Base-by-base conservation (phyloP, 805 yeast species). In the Metschnikowia gelsemii region DNA sequence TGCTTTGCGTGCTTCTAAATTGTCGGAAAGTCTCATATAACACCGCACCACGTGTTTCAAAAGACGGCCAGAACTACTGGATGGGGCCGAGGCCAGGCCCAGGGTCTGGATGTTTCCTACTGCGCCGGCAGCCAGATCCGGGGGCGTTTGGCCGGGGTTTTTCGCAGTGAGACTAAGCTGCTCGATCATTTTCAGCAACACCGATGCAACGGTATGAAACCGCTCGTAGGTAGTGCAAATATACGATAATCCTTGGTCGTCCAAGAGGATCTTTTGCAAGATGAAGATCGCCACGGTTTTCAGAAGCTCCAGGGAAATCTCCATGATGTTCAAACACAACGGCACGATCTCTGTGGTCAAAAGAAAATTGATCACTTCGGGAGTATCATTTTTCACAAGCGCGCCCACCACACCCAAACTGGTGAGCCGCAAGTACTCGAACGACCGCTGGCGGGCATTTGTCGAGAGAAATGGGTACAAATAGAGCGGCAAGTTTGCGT, bases 341-440 rank as follows among this genome's bases (percentile, higher is more conserved):
- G 99, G 99, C 24, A 93, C 95, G 54, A 93, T 91, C 62, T 91
- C 99, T 0, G 99, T 93, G n/a, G 96, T 82, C 32, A 91, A 72
- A 56, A 91, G 68, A 58, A 93, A 91, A 48, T 86, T 86, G 48
- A 93, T 90, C 32, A 91, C 98, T 54, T 91, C 96, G 12, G 96
- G 88, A 3, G 96, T 86, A 58, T 91, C 99, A 62, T 90, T 91
- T 56, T 93, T 91, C 19, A 93, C 98, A 42, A 91, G 70, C 0
- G 99, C 98, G 16, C 99, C 99, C 59, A 91, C 87, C 5, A 91
- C 99, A 28, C 99, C 99, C 46, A 91, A 76, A 40, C 96, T 85
- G 1, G 99, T 93, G 50, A 91, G 75, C 49, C 98, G 75, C 56
- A 91, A 75, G 61, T 93, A 93, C 64, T 91, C 99, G 68, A 91